Evolutionary conservation across 116 monocot genomes (phyloP).

Genomic region (Trichopus zeylanicus): DNA sequence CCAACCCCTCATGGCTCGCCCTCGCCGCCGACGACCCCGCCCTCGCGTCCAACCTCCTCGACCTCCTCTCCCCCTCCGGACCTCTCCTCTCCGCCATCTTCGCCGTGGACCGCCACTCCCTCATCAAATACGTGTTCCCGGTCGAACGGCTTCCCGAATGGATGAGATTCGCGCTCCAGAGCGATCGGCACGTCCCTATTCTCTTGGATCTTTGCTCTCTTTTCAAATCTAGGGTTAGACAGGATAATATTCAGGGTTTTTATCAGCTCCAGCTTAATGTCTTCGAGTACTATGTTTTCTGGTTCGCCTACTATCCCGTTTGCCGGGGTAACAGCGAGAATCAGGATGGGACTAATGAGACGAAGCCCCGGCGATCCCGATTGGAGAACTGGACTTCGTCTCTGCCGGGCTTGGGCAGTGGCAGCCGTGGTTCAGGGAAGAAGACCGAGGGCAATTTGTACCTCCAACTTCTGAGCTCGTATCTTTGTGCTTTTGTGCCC

Average conservation of each 20-base stretch:
- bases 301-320: slow-evolving; percentile 91
- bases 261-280: slow-evolving; percentile 60
- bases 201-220: slow-evolving; percentile 50
- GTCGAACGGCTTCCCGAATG: slow-evolving; percentile 67
- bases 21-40: slow-evolving; percentile 21
- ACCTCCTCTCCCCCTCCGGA: slow-evolving; percentile 49
- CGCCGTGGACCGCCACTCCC: slow-evolving; percentile 45
- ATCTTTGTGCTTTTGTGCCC: slow-evolving; percentile 62
- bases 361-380: slow-evolving; percentile 23
- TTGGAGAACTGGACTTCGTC: slow-evolving; percentile 73
- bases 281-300: slow-evolving; percentile 89
- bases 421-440: slow-evolving; percentile 19
- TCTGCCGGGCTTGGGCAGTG: slow-evolving; percentile 25
- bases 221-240: slow-evolving; percentile 37
- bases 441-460: slow-evolving; percentile 58
- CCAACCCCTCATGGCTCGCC: slow-evolving; percentile 43
- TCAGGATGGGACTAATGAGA: slow-evolving; percentile 6
- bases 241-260: slow-evolving; percentile 20
- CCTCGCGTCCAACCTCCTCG: slow-evolving; percentile 18
- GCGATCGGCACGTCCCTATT: slow-evolving; percentile 8
- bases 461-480: slow-evolving; percentile 53
- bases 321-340: slow-evolving; percentile 40
- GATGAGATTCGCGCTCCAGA: slow-evolving; percentile 43
- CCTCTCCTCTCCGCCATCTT: slow-evolving; percentile 42
- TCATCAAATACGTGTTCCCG: slow-evolving; percentile 72